These are phyloP conservation scores for Gracilaria vermiculophylla DNA, from an alignment of 23 red algal genomes.

Conservation along the genomic window DNA sequence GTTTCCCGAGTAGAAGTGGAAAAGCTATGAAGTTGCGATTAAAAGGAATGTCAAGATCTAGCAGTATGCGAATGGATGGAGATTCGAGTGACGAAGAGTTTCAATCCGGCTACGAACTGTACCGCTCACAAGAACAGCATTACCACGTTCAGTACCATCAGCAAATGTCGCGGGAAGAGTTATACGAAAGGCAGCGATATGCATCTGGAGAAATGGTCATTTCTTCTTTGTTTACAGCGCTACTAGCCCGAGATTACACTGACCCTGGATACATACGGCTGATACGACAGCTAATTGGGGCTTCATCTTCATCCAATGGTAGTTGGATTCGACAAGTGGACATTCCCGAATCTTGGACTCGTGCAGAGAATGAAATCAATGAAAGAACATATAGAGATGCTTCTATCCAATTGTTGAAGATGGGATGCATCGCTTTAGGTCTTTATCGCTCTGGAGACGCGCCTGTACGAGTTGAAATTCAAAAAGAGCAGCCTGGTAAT, in stretches of 20 bases:
- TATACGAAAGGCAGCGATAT: conserved; percentile 72
- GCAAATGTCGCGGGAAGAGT: conserved; percentile 53
- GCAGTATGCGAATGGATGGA: conserved; percentile 54
- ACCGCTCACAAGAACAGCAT: conserved; percentile 37
- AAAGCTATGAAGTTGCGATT: conserved; percentile 5
- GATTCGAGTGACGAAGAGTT: conserved; percentile 56
- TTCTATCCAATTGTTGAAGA: conserved; percentile 11
- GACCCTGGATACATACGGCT: conserved; percentile 68
- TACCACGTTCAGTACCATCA: conserved; percentile 42
- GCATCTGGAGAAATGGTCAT: conserved; percentile 86
- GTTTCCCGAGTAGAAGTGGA: conserved; percentile 21
- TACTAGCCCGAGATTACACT: conserved; percentile 68
- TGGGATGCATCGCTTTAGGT: conserved; percentile 43
- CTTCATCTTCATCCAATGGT: conserved; percentile 17
- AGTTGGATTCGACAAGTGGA: conserved; percentile 66
- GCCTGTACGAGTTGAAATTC: conserved; percentile 33
- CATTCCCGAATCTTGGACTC: conserved; percentile 58
- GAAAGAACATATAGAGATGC: conserved; percentile 38
- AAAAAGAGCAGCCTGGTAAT: conserved; percentile 18
- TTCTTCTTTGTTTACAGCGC: conserved; percentile 61
- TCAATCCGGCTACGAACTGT: background rate
- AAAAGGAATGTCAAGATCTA: conserved; percentile 61
- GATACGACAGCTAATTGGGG: conserved; percentile 58
- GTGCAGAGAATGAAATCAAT: conserved; percentile 26
- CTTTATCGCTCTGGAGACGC: conserved; percentile 60